These are phyloP conservation scores for Apophysomyces sp. DNA, from an alignment of 371 early-diverging fungal genomes.

Conservation along the genomic window DNA sequence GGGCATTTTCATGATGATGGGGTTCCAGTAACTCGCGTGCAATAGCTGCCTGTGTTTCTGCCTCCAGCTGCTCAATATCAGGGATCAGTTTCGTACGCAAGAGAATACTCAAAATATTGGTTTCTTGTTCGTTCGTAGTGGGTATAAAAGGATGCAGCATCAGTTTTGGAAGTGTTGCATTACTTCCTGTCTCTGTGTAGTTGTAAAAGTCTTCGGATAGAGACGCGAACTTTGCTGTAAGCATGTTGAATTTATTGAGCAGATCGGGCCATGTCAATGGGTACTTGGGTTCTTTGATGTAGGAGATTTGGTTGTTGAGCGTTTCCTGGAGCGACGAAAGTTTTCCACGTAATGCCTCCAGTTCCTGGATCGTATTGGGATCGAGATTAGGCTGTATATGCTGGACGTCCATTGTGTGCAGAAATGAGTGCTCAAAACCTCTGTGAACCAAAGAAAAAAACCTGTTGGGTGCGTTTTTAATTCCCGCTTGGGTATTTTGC, in stretches of 20 bases:
- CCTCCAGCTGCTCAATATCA: conserved; percentile 60
- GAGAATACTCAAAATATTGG: conserved; percentile 57
- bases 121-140: conserved; percentile 58
- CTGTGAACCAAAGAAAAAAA: too few relatives aligned
- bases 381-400: conserved; percentile 27
- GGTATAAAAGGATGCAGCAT: conserved; percentile 60
- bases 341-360: conserved; percentile 60
- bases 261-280: conserved; percentile 56
- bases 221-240: conserved; percentile 59
- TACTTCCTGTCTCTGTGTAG: conserved; percentile 39
- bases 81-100: conserved; percentile 67
- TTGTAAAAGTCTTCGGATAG: conserved; percentile 51
- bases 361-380: conserved; percentile 52
- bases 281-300: conserved; percentile 46
- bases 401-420: not conserved
- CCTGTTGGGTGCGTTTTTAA: too few relatives aligned
- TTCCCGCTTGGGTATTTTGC: too few relatives aligned
- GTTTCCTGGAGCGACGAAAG: conserved; percentile 67
- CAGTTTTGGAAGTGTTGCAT: conserved; percentile 51
- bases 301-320: conserved; percentile 45
- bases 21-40: conserved; percentile 32
- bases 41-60: conserved; percentile 50
- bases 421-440: not conserved
- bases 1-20: not conserved
- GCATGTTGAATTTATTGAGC: conserved; percentile 68